Evolutionary conservation across 2,329 filamentous ascomycete genomes (phyloP).

Genomic region (Stagonosporopsis tanaceti): DNA sequence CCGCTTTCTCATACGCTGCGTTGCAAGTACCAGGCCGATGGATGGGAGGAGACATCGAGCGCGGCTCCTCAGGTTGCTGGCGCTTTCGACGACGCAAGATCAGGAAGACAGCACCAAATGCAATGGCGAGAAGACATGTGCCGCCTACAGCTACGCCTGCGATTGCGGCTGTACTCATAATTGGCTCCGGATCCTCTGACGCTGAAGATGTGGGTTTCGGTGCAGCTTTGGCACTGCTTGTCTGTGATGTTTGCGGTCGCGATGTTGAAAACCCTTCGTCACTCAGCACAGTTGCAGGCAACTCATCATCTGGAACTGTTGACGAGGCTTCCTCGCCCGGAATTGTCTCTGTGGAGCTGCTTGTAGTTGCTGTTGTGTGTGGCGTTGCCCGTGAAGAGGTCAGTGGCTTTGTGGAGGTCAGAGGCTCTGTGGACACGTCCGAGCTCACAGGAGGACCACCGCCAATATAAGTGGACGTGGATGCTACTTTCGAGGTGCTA

Average conservation of each 20-base stretch:
- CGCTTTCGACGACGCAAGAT: constrained; percentile 18
- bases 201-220: neutral
- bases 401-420: neutral
- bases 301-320: neutral
- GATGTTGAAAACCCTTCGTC: neutral
- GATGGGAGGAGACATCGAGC: neutral
- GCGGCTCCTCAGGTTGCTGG: neutral
- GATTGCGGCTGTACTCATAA: constrained; percentile 22
- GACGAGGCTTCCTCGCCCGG: neutral
- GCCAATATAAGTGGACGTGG: neutral
- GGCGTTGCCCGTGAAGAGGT: neutral
- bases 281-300: neutral
- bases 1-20: neutral
- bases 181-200: neutral
- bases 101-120: constrained; percentile 21
- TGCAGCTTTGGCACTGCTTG: neutral
- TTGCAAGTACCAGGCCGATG: neutral
- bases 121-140: constrained; percentile 15
- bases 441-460: neutral
- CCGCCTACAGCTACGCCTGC: constrained; percentile 29
- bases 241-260: neutral
- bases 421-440: neutral
- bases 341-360: neutral
- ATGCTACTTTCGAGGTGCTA: neutral
- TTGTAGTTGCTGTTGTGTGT: neutral